phyloP scores from a whole-genome alignment of 441 rosid species.

The Populus hybrid region DNA sequence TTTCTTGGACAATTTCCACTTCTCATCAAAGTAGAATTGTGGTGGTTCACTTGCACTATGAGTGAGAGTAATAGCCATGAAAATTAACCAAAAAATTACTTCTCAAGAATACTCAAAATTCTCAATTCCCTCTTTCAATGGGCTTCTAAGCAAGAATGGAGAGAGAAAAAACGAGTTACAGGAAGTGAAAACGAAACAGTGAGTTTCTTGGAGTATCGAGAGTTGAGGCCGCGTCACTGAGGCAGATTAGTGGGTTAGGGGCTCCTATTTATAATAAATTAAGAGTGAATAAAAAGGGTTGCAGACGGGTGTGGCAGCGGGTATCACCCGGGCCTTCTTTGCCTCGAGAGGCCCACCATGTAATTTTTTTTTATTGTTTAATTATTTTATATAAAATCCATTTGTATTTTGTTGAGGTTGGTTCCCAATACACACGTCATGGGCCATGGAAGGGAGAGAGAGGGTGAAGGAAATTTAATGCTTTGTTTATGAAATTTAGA shows the following conservation, averaged over 20 bases:
- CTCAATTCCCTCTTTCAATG: background rate
- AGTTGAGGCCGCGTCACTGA: slow-evolving; percentile 6
- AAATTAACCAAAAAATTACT: background rate
- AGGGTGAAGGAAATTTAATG: slow-evolving; percentile 24
- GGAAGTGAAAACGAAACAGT: slow-evolving; percentile 1
- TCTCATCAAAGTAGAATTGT: slow-evolving; percentile 56
- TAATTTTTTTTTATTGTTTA: slow-evolving; percentile 1
- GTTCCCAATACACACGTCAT: slow-evolving; percentile 45
- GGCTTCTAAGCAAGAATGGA: background rate
- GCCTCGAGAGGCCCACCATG: slow-evolving; percentile 52
- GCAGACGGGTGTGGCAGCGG: slow-evolving; percentile 59
- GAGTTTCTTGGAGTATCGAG: slow-evolving; percentile 3
- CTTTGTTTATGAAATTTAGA: slow-evolving; percentile 1
- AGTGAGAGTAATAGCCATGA: slow-evolving; percentile 25
- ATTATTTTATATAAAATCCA: background rate
- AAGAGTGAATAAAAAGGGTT: slow-evolving; percentile 5
- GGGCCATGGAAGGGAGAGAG: slow-evolving; percentile 21
- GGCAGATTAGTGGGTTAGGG: slow-evolving; percentile 12
- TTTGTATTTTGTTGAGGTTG: slow-evolving; percentile 17
- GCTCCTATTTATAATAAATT: slow-evolving; percentile 50
- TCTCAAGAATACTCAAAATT: background rate
- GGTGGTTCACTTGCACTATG: slow-evolving; percentile 45
- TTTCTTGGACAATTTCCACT: slow-evolving; percentile 75
- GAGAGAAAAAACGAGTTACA: slow-evolving; percentile 1
- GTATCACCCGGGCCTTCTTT: slow-evolving; percentile 54